Percentiles rank a stretch among this genome's conserved stretches.
Evolutionary conservation across 139 green algal genomes (phyloP).

Genomic region (Chlorella vulgaris): DNA sequence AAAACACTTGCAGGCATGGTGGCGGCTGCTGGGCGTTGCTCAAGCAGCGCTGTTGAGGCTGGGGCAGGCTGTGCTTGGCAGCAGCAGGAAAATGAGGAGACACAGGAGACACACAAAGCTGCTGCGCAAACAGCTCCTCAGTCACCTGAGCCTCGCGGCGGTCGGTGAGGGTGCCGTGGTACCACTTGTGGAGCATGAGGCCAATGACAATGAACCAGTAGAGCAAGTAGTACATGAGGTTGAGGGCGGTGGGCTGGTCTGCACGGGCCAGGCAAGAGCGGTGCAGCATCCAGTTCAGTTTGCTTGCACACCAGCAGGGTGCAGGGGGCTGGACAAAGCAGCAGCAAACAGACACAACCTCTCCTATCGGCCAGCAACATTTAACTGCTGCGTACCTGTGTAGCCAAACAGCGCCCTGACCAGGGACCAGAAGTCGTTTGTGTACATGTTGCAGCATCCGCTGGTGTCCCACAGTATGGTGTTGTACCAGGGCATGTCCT

Average conservation of each 20-base stretch:
- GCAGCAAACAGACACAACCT: too few relatives aligned
- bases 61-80: too few relatives aligned
- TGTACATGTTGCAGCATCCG: conserved; percentile 48
- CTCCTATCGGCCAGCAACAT: too few relatives aligned
- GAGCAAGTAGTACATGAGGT: conserved; percentile 43
- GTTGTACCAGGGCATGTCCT: conserved; percentile 51
- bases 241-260: conserved; percentile 38
- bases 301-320: too few relatives aligned
- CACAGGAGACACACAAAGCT: neutral
- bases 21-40: too few relatives aligned
- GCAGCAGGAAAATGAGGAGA: neutral
- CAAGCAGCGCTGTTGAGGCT: too few relatives aligned
- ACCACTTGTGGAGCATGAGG: conserved; percentile 16
- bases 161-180: conserved; percentile 42
- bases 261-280: too few relatives aligned
- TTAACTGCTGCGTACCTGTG: conserved; percentile 18
- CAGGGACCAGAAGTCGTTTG: conserved; percentile 54
- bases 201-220: conserved; percentile 43
- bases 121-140: too few relatives aligned
- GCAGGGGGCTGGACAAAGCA: too few relatives aligned
- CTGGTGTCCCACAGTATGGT: conserved; percentile 51
- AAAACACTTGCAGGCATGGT: too few relatives aligned
- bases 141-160: neutral
- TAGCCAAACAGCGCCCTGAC: conserved; percentile 62
- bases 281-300: too few relatives aligned